Base-by-base conservation (phyloP, 2,329 filamentous ascomycete genomes). In the Cladobotryum mycophilum region DNA sequence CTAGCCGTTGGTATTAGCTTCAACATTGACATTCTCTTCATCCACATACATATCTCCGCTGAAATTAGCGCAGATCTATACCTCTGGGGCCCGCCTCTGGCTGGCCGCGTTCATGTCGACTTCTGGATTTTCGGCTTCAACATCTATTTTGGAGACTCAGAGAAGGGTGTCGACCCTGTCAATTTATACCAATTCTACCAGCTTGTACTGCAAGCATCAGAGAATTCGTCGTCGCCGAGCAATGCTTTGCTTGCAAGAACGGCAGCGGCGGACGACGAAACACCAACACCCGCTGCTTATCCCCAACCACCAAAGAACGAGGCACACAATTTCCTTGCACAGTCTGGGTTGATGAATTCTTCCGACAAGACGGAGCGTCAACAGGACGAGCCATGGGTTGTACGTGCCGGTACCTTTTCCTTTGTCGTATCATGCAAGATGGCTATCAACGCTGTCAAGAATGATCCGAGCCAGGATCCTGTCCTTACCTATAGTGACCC, bases 1-100 rank as follows among this genome's bases (percentile, higher is more conserved):
- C 36, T 72, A 9, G 47, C 48, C 6, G 61, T 68, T 2, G 62
- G 63, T 5, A 56, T 64, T 12, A 13, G 49, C 4, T 65, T 57
- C 49, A 59, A 53, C 7, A 48, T 66, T 33, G 61, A 67, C 41
- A 35, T 67, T 8, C 54, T 53, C 49, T 57, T 68, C 45, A 58
- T 61, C 18, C 54, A 53, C 20, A 55, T 56, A 8, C 49, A 40
- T 36, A 61, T 61, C 45, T 48, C 47, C 1, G 45, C 55, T 4
- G 54, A 61, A 18, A 55, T 63, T 30, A 41, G 50, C 3, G 58
- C 59, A 1, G 17, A 46, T 3, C 49, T 62, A 2, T 44, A 48
- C 33, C 33, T 62, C 11, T 44, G 50, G 49, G 61, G 59, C 1
- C 60, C 60, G 8, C 56, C 58, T 0, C 17, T 64, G 3, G 36